phyloP scores from a whole-genome alignment of 768 basidiomycete genomes.

The Tylopilus felleus region DNA sequence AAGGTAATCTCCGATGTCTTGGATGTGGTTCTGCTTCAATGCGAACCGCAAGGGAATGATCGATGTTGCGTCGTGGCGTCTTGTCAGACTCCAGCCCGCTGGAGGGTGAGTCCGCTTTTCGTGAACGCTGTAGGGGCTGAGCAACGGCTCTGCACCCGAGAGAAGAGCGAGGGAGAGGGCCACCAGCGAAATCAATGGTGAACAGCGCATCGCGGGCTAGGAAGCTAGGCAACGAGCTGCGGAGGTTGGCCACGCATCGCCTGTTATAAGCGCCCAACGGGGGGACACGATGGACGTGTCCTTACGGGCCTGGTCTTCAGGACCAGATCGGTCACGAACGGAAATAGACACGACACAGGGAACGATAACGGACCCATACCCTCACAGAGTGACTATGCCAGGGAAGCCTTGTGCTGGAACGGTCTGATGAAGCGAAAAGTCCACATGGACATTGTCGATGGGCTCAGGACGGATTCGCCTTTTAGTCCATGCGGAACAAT shows the following conservation, averaged over 20 bases:
- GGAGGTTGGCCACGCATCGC: background rate
- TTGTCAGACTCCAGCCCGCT: slow-evolving; percentile 35
- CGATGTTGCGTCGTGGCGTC: slow-evolving; percentile 34
- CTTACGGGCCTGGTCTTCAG: too few relatives aligned
- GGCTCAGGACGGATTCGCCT: background rate
- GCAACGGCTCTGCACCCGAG: slow-evolving; percentile 13
- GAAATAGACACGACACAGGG: background rate
- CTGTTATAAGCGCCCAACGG: background rate
- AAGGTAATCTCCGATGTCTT: slow-evolving; percentile 24
- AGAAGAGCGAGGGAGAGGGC: slow-evolving; percentile 11
- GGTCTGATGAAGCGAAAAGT: background rate
- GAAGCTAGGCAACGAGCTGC: background rate
- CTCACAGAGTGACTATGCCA: background rate
- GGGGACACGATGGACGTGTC: too few relatives aligned
- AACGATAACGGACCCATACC: background rate
- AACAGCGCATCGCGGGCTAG: slow-evolving; percentile 11
- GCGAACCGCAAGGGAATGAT: slow-evolving; percentile 30
- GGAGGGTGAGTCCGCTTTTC: slow-evolving; percentile 39
- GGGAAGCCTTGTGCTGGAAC: background rate
- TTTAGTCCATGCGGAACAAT: background rate
- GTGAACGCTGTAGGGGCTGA: slow-evolving; percentile 32
- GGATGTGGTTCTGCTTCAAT: slow-evolving; percentile 28
- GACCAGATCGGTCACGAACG: too few relatives aligned
- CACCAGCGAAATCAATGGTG: slow-evolving; percentile 4
- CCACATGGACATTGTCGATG: background rate